Conservation (phyloP, 2,329 filamentous ascomycete genomes). For the Trichocomaceae sp. region DNA sequence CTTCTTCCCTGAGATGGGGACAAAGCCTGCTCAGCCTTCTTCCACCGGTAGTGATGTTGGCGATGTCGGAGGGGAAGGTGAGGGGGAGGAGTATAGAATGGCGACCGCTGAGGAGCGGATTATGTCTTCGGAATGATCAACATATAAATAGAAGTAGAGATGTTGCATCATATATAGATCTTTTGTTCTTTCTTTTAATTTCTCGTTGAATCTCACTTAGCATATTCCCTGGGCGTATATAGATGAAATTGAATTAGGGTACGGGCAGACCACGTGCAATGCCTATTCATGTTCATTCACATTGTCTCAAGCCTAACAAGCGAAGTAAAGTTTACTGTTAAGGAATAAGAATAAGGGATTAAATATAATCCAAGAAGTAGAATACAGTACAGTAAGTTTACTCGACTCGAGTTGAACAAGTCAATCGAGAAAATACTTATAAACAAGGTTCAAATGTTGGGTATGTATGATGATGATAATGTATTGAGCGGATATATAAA, state of each 20-base stretch:
- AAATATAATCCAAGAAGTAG: background rate
- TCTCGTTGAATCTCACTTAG: background rate
- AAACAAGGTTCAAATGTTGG: constrained; percentile 1
- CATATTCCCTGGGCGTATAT: background rate
- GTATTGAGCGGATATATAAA: background rate
- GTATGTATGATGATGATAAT: constrained; percentile 8
- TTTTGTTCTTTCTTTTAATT: background rate
- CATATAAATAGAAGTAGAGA: background rate
- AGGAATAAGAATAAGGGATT: background rate
- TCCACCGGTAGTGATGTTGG: background rate
- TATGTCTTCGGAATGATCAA: background rate
- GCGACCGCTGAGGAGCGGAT: background rate
- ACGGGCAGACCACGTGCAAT: background rate
- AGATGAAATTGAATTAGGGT: background rate
- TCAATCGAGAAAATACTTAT: constrained; percentile 5
- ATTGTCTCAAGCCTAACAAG: too few species aligned
- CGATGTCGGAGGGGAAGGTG: background rate
- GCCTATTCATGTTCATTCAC: background rate
- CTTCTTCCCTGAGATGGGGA: constrained; percentile 50
- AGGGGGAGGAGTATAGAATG: constrained; percentile 20
- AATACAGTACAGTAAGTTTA: constrained; percentile 1
- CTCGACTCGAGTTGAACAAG: background rate
- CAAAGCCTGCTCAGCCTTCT: background rate
- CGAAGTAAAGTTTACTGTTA: too few species aligned
- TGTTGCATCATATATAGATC: background rate